phyloP scores from a whole-genome alignment of 2,329 filamentous ascomycete species.

The Nannizziopsis barbatae region DNA sequence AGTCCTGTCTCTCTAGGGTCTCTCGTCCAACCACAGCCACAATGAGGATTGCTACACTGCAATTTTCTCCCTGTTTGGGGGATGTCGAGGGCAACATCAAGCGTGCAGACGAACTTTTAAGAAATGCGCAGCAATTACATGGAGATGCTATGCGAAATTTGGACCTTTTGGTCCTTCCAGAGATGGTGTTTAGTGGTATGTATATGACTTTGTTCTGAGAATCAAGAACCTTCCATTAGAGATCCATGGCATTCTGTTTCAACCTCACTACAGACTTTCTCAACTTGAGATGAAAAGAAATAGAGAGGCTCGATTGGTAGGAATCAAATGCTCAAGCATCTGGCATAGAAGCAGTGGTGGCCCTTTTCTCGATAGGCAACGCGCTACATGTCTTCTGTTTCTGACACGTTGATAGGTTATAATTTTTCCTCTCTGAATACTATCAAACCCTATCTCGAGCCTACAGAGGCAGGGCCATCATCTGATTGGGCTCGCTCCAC shows the following conservation, averaged over 20 bases:
- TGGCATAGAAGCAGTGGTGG: background rate
- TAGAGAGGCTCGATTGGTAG: background rate
- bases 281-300: background rate
- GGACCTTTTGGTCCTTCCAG: constrained; percentile 51
- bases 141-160: constrained; percentile 21
- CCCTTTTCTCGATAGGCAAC: background rate
- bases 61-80: constrained; percentile 35
- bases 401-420: constrained; percentile 40
- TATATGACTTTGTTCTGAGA: too few relatives aligned
- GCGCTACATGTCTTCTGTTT: background rate
- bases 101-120: constrained; percentile 34
- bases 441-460: constrained; percentile 49
- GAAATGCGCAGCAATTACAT: constrained; percentile 22
- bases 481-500: constrained; percentile 48
- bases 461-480: constrained; percentile 44
- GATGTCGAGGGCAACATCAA: constrained; percentile 37
- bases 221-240: too few relatives aligned
- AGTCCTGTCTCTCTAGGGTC: too few relatives aligned
- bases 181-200: constrained; percentile 51
- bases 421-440: constrained; percentile 49
- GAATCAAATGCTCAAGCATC: too few relatives aligned
- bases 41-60: constrained; percentile 40
- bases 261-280: too few relatives aligned
- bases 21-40: too few relatives aligned
- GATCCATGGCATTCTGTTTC: too few relatives aligned